Base-by-base conservation (phyloP, 345 rosid genomes). In the Sisymbrium altissimum region DNA sequence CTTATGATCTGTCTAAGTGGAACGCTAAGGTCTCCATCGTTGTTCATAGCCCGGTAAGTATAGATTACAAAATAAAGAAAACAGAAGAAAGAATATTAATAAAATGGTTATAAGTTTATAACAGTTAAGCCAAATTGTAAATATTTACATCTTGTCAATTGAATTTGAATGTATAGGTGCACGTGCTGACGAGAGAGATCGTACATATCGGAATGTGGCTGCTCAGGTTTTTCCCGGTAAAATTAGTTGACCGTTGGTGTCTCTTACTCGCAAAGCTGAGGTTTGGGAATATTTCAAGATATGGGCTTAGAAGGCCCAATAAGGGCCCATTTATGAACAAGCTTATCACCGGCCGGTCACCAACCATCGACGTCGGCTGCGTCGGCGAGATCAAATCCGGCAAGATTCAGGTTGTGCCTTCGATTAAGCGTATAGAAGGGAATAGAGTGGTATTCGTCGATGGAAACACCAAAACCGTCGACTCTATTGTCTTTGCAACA, bases 331-430 rank as follows among this genome's bases (percentile, higher is more conserved):
- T 88, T 79, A 21, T 43, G 63, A 10, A 57, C 6, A 85, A 82
- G 50, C n/a, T 15, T 15, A 3, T 17, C 18, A 81, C 82, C 14
- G 86, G 92, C 12, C 40, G 82, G 52, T 52, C 86, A 9, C 85
- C 89, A 0, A 85, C 83, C 13, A 85, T 87, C 15, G 89, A 87
- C 53, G 87, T 85, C 0, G 92, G 92, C 1, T 73, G 85, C 54
- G 29, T 84, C 11, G 41, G 39, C 1, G 52, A 54, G 69, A 82
- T 85, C 6, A 77, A 66, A 41, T 19, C 66, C 5, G 87, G 87
- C 14, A 64, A 81, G 60, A 78, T 87, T 49, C 14, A 57, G 73
- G 86, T 84, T 73, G 71, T 80, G 30, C 64, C 85, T 46, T 17
- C 79, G 0, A 72, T 87, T 4, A 66, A 61, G 44, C 45, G 45